Evolutionary conservation across 1,284 basidiomycete genomes (phyloP).

Genomic region (Leccinum fuscescens): DNA sequence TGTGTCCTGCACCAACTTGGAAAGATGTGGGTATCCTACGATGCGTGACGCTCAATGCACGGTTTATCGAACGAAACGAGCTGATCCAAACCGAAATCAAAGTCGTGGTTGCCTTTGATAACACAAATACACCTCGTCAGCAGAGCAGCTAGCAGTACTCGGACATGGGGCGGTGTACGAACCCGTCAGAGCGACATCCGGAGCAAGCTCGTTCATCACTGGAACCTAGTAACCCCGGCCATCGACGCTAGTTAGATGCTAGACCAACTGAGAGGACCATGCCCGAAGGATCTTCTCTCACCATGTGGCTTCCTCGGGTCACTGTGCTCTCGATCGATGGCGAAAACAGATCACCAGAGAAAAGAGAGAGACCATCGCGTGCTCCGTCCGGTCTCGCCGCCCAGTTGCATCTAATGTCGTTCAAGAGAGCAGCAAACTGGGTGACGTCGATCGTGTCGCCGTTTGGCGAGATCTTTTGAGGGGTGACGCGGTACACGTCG

Average conservation of each 20-base stretch:
- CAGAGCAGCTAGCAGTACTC: neutral
- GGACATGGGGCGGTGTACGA: neutral
- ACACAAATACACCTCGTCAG: conserved; percentile 1
- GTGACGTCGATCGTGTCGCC: conserved; percentile 71
- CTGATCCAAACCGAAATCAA: conserved; percentile 44
- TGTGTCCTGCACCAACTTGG: conserved; percentile 64
- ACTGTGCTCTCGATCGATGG: conserved; percentile 86
- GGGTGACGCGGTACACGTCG: conserved; percentile 76
- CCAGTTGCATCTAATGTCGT: conserved; percentile 59
- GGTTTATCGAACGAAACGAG: neutral
- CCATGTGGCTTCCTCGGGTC: conserved; percentile 91
- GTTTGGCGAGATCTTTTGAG: conserved; percentile 58
- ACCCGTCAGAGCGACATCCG: conserved; percentile 70
- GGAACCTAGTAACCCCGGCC: conserved; percentile 55
- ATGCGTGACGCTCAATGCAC: conserved; percentile 5
- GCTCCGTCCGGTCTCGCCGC: conserved; percentile 44
- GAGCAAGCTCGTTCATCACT: conserved; percentile 74
- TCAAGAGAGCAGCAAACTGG: conserved; percentile 65
- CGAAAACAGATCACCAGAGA: conserved; percentile 89
- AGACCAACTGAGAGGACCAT: neutral
- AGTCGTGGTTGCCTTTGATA: conserved; percentile 61
- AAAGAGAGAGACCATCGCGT: conserved; percentile 76
- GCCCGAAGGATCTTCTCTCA: conserved; percentile 33
- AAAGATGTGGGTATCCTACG: conserved; percentile 77
- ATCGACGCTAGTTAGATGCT: neutral